These are phyloP conservation scores for Phaeosphaeriaceae sp. DNA, from an alignment of 2,329 filamentous ascomycete species.

Conservation along the genomic window DNA sequence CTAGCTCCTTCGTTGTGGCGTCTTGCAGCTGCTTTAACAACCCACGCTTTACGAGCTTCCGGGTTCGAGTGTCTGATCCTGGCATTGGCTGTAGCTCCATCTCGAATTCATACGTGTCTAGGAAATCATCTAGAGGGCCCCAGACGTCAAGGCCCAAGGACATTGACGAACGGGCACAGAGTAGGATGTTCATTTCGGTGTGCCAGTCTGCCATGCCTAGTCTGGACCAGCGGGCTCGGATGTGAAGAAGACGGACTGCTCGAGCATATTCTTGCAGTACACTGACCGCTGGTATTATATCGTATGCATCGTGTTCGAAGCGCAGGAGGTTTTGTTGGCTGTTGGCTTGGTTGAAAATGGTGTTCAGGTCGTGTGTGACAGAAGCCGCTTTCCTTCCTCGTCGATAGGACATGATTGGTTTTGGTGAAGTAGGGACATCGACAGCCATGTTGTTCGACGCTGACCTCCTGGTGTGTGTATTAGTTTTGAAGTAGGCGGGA, in stretches of 20 bases:
- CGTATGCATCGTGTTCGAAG: conserved; percentile 3
- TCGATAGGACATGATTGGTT: not conserved
- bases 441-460: not conserved
- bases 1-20: not conserved
- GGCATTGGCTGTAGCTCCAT: conserved; percentile 4
- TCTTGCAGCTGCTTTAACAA: conserved; percentile 5
- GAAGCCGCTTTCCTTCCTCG: not conserved
- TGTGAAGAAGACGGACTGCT: conserved; percentile 3
- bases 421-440: not conserved
- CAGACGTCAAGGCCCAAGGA: conserved; percentile 5
- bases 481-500: not conserved
- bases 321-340: conserved; percentile 2
- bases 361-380: not conserved
- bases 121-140: conserved; percentile 5
- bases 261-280: conserved; percentile 7
- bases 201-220: conserved; percentile 7
- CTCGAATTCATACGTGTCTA: conserved; percentile 8
- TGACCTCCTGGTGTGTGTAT: not conserved
- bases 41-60: conserved; percentile 4
- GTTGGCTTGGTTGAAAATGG: conserved; percentile 3
- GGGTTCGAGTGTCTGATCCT: not conserved
- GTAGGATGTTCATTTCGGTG: conserved; percentile 2
- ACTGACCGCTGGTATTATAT: conserved; percentile 2
- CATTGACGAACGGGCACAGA: conserved; percentile 1
- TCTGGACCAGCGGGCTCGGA: conserved; percentile 3